phyloP scores from a whole-genome alignment of 257 asterid species.

The Salvia splendens region DNA sequence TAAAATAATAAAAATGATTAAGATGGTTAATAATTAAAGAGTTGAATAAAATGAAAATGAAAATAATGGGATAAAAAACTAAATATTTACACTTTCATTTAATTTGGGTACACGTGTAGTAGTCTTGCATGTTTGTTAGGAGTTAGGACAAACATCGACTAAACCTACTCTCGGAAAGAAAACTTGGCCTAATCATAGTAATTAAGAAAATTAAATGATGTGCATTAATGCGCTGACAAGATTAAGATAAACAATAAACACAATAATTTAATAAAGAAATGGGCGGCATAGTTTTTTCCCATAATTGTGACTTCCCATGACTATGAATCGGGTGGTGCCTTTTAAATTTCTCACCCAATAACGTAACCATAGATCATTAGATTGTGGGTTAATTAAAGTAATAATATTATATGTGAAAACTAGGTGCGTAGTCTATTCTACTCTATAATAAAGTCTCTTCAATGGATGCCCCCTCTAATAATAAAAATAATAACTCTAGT shows the following conservation, averaged over 20 bases:
- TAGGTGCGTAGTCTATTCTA: constrained; percentile 37
- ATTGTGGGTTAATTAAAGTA: constrained; percentile 21
- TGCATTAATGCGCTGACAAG: constrained; percentile 15
- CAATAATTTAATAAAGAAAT: background rate
- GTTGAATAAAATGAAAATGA: too few species aligned
- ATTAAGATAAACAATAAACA: background rate
- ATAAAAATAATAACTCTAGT: background rate
- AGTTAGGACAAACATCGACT: constrained; percentile 6
- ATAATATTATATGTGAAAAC: constrained; percentile 11
- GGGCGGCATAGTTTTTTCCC: background rate
- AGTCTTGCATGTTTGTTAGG: constrained; percentile 19
- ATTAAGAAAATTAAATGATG: constrained; percentile 17
- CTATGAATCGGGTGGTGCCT: too few species aligned
- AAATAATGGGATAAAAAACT: too few species aligned
- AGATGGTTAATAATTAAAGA: too few species aligned
- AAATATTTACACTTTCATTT: background rate
- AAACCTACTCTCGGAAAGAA: background rate
- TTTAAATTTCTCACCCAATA: constrained; percentile 16
- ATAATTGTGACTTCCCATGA: too few species aligned
- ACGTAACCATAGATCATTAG: constrained; percentile 21
- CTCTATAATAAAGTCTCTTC: background rate
- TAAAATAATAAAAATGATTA: too few species aligned
- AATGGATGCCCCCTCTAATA: background rate
- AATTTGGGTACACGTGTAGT: constrained; percentile 32
- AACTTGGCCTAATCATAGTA: constrained; percentile 22